Percentiles rank a stretch among this genome's conserved stretches.
These are phyloP conservation scores for Naganishia liquefaciens DNA, from an alignment of 1,284 basidiomycete genomes.

Conservation along the genomic window DNA sequence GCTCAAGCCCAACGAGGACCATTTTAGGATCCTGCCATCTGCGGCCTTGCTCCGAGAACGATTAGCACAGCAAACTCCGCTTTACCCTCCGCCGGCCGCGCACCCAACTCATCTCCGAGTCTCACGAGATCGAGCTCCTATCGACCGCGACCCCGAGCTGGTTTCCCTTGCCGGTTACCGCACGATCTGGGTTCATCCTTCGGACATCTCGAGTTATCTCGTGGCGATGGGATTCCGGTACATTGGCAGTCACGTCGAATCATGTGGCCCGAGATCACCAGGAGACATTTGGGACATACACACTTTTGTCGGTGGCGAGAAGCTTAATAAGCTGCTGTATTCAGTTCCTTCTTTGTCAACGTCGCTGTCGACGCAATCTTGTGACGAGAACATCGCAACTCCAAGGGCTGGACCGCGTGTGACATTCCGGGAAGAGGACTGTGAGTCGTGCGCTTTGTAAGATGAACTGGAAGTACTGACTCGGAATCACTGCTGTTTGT, in stretches of 20 bases:
- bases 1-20: constrained; percentile 23
- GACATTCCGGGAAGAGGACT: not conserved
- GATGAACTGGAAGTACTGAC: not conserved
- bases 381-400: not conserved
- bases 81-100: constrained; percentile 15
- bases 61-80: not conserved
- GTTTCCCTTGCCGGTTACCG: constrained; percentile 11
- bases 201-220: constrained; percentile 13
- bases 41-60: not conserved
- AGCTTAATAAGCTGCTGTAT: not conserved
- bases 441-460: not conserved
- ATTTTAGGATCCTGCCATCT: constrained; percentile 7
- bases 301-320: constrained; percentile 5
- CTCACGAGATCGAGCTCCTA: not conserved
- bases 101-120: constrained; percentile 14
- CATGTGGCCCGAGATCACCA: not conserved
- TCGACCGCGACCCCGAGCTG: constrained; percentile 17
- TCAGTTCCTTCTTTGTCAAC: too few species aligned
- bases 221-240: constrained; percentile 7
- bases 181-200: constrained; percentile 15
- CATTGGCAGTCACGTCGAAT: constrained; percentile 21
- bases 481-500: not conserved
- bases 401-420: not conserved
- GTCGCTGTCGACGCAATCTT: too few species aligned
- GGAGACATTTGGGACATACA: constrained; percentile 25